Percentiles rank a stretch among this genome's conserved stretches.
Evolutionary conservation across 345 rosid species (phyloP).

Genomic region (Luvunga scandens): DNA sequence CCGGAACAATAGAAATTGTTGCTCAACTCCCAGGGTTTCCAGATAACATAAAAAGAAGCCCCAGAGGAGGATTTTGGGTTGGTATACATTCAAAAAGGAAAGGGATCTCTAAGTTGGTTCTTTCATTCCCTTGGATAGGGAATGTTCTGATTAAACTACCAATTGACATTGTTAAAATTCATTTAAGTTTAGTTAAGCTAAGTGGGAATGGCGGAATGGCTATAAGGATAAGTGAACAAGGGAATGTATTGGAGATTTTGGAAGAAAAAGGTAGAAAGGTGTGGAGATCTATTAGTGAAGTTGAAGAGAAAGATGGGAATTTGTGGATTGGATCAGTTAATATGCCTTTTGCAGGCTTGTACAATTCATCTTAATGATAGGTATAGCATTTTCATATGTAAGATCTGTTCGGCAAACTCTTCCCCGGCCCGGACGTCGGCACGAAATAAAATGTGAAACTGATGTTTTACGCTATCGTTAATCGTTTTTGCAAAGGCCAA

Average conservation of each 20-base stretch:
- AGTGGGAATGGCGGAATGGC: constrained; percentile 51
- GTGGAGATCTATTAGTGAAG: constrained; percentile 58
- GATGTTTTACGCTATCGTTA: too few species aligned
- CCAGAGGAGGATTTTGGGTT: constrained; percentile 71
- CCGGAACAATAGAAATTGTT: constrained; percentile 30
- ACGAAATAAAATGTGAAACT: too few species aligned
- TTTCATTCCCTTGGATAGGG: constrained; percentile 51
- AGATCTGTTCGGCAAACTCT: too few species aligned
- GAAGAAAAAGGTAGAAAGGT: constrained; percentile 30
- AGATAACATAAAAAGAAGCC: constrained; percentile 63
- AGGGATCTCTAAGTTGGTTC: constrained; percentile 27
- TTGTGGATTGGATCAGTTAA: constrained; percentile 73
- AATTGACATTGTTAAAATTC: constrained; percentile 33
- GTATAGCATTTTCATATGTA: too few species aligned
- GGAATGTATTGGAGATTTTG: constrained; percentile 43
- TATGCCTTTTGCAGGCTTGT: constrained; percentile 44
- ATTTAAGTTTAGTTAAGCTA: constrained; percentile 32
- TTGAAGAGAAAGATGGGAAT: constrained; percentile 45
- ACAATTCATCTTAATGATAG: neutral
- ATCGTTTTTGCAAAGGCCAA: too few species aligned
- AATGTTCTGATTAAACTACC: constrained; percentile 41
- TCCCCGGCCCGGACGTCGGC: rapidly evolving
- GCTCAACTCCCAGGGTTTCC: constrained; percentile 60
- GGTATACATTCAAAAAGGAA: constrained; percentile 47
- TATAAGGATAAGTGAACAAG: constrained; percentile 65